These are phyloP conservation scores for Pythium coloratum DNA, from an alignment of 352 stramenopile genomes.

Conservation along the genomic window DNA sequence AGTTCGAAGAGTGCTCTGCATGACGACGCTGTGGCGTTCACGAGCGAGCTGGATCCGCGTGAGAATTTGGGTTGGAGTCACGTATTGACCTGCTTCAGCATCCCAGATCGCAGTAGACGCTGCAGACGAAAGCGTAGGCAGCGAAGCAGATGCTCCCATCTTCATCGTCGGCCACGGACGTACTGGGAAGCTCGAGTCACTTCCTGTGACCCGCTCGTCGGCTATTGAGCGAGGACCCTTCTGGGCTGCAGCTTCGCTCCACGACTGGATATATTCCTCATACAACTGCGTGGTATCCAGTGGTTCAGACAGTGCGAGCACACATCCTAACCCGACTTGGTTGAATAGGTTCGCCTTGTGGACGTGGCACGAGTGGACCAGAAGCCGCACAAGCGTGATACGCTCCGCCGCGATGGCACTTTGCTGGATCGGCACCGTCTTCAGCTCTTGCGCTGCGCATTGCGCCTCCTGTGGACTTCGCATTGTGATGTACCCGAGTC, in stretches of 20 bases:
- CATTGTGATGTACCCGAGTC: conserved; percentile 48
- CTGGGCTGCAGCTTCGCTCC: neutral
- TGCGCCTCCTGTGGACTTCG: conserved; percentile 28
- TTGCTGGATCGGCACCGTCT: conserved; percentile 37
- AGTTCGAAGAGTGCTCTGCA: neutral
- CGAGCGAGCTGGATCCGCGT: conserved; percentile 33
- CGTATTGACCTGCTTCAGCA: conserved; percentile 26
- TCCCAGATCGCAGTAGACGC: conserved; percentile 28
- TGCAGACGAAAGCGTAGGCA: neutral
- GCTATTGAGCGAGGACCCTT: neutral
- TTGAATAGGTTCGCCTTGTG: conserved; percentile 50
- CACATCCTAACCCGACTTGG: conserved; percentile 45
- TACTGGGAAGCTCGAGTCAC: neutral
- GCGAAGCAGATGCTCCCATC: neutral
- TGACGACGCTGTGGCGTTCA: conserved; percentile 14
- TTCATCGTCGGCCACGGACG: neutral
- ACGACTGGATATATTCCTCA: neutral
- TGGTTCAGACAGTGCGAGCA: conserved; percentile 19
- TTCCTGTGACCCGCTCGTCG: neutral
- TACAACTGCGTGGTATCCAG: neutral
- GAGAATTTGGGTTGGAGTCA: conserved; percentile 39
- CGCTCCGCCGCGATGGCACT: neutral
- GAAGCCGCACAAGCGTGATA: conserved; percentile 40
- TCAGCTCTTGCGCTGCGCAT: conserved; percentile 44
- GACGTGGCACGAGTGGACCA: conserved; percentile 46